These are phyloP conservation scores for Meripilus lineatus DNA, from an alignment of 1,284 basidiomycete genomes.

Conservation along the genomic window DNA sequence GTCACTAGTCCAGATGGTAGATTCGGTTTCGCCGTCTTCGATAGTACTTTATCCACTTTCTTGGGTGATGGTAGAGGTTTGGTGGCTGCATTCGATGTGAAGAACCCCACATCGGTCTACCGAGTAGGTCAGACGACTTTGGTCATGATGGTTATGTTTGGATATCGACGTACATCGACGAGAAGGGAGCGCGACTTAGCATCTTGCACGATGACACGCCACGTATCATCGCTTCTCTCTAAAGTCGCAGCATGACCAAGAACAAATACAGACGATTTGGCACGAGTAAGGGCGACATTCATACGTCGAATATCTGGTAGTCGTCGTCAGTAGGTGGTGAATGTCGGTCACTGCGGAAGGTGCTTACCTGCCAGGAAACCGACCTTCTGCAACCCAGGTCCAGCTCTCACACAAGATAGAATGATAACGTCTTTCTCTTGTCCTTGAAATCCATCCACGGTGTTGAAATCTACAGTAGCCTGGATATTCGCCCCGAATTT, in stretches of 20 bases:
- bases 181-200: constrained; percentile 55
- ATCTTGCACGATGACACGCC: constrained; percentile 77
- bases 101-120: constrained; percentile 35
- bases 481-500: constrained; percentile 74
- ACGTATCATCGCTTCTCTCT: constrained; percentile 77
- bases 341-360: not conserved
- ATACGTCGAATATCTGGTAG: constrained; percentile 85
- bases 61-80: constrained; percentile 15
- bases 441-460: constrained; percentile 97
- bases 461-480: constrained; percentile 87
- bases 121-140: not conserved
- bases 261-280: constrained; percentile 91
- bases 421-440: constrained; percentile 98
- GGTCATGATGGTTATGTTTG: too few species aligned
- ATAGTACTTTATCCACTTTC: constrained; percentile 12
- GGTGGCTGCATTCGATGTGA: constrained; percentile 21
- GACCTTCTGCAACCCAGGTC: constrained; percentile 73
- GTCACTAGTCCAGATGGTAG: constrained; percentile 22
- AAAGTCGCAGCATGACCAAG: constrained; percentile 88
- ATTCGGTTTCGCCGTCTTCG: constrained; percentile 11
- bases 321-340: constrained; percentile 7
- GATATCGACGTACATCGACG: constrained; percentile 48
- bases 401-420: constrained; percentile 88
- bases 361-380: constrained; percentile 84
- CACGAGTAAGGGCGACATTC: constrained; percentile 97